Percentiles rank a stretch among this genome's conserved stretches.
These are phyloP conservation scores for Schizophyllum commune DNA, from an alignment of 1,284 basidiomycete species.

Conservation along the genomic window DNA sequence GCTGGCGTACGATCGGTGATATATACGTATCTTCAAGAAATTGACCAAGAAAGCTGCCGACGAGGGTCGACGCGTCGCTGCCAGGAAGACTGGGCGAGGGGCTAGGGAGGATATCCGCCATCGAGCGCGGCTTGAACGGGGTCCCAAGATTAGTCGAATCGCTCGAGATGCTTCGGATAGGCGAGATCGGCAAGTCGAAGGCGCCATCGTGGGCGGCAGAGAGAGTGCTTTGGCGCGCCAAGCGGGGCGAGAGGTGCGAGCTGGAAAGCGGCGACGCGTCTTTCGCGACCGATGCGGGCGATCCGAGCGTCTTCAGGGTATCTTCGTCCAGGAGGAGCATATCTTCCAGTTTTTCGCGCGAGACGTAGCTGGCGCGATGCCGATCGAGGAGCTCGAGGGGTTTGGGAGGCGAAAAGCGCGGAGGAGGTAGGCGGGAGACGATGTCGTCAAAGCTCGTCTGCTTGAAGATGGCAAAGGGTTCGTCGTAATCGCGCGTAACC, in stretches of 20 bases:
- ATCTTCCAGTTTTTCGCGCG: background rate
- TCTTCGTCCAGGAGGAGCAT: background rate
- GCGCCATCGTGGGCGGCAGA: background rate
- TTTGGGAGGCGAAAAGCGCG: background rate
- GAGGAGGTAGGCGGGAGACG: background rate
- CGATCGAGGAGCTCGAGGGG: background rate
- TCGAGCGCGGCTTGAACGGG: background rate
- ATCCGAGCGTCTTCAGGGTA: background rate
- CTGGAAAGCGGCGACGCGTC: background rate
- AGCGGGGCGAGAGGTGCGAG: background rate
- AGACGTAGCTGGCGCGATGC: background rate
- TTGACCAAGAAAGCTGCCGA: background rate
- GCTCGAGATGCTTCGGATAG: background rate
- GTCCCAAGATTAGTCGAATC: background rate
- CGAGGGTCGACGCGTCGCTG: too few species aligned
- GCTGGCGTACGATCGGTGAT: background rate
- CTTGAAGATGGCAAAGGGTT: background rate
- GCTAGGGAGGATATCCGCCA: background rate
- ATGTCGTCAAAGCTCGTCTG: background rate
- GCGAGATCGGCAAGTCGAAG: background rate
- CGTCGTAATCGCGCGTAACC: background rate
- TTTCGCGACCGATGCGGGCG: background rate
- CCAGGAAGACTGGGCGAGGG: background rate
- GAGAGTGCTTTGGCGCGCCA: background rate
- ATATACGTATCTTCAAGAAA: background rate